These are phyloP conservation scores for Aspergillus pseudoglaucus DNA, from an alignment of 2,329 filamentous ascomycete genomes.

Conservation along the genomic window DNA sequence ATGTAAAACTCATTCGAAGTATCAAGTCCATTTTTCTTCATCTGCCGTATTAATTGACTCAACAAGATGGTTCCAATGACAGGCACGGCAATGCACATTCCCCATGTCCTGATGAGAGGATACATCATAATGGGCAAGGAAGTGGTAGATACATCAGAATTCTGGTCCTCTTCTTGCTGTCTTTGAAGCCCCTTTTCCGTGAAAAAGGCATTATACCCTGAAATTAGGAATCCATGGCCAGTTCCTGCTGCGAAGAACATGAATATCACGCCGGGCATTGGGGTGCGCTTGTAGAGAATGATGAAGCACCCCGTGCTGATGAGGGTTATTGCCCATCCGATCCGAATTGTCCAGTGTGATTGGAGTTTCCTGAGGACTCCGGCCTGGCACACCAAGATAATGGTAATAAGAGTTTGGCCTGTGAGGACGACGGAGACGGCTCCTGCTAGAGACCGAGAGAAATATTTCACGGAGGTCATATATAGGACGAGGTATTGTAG, in stretches of 20 bases:
- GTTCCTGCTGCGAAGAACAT: slow-evolving; percentile 35
- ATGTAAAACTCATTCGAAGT: not conserved
- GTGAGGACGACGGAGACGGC: slow-evolving; percentile 33
- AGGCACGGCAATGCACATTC: slow-evolving; percentile 42
- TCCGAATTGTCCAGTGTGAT: slow-evolving; percentile 37
- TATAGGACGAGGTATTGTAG: slow-evolving; percentile 41
- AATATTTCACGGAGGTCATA: slow-evolving; percentile 30
- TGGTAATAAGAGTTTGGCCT: slow-evolving; percentile 18
- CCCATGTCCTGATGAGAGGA: slow-evolving; percentile 34
- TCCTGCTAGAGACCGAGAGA: slow-evolving; percentile 30
- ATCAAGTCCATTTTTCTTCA: slow-evolving; percentile 8
- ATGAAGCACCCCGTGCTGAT: slow-evolving; percentile 34
- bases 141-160: not conserved
- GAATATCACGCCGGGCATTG: slow-evolving; percentile 29
- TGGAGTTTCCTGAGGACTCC: slow-evolving; percentile 10
- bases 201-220: slow-evolving; percentile 29
- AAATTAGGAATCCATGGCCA: slow-evolving; percentile 38
- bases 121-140: slow-evolving; percentile 31
- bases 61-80: slow-evolving; percentile 36
- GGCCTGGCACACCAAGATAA: slow-evolving; percentile 13
- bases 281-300: slow-evolving; percentile 29
- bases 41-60: slow-evolving; percentile 34
- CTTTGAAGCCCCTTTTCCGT: not conserved
- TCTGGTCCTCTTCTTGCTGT: not conserved
- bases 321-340: slow-evolving; percentile 35